Evolutionary conservation across 2,329 filamentous ascomycete species (phyloP), one percentile per base, ranked within the genome.

Genomic region (Ambrosiella beaveri): DNA sequence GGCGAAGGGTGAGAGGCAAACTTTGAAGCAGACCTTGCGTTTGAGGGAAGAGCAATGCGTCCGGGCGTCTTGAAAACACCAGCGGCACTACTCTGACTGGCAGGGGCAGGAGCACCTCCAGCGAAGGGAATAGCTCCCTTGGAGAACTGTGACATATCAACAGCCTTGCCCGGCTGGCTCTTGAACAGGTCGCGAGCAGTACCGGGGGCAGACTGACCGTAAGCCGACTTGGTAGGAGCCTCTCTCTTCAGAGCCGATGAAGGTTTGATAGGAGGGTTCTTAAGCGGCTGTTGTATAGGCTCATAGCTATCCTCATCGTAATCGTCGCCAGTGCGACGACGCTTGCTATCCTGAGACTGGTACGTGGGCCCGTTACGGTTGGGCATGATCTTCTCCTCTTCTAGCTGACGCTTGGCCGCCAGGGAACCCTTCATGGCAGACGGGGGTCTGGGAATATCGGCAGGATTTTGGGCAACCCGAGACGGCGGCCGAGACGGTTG

Each of bases 61-160:
- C 77, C 81, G 1, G 86, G 84, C 13, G 85, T 86, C 73, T 89
- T 89, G 71, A 79, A n/a, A 75, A 71, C 69, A 13, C 68, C 77
- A 37, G 73, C 71, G 7, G 77, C 57, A 9, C 38, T 40, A 13
- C 39, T 15, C 6, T 19, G 39, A 36, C 13, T 39, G 11, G 76
- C 81, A 7, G 77, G 53, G 6, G n/a, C 53, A 8, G 54, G 17
- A 40, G 52, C 56, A 27, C 19, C 49, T 11, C 76, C 81, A 6
- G 88, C 88, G 66, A 96, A 96, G 1, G 88, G 86, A 64, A 96
- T 96, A 36, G 85, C 82, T n/a, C 82, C 86, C 70, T 86, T 95
- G 7, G 88, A 86, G 61, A 91, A 83, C 66, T 91, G 86, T n/a
- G 85, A 80, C 80, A 91, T 89, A 64, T 93, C 88, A 65, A 89